Conservation (phyloP, 306 rosid species). For the Calophaca sinica region DNA sequence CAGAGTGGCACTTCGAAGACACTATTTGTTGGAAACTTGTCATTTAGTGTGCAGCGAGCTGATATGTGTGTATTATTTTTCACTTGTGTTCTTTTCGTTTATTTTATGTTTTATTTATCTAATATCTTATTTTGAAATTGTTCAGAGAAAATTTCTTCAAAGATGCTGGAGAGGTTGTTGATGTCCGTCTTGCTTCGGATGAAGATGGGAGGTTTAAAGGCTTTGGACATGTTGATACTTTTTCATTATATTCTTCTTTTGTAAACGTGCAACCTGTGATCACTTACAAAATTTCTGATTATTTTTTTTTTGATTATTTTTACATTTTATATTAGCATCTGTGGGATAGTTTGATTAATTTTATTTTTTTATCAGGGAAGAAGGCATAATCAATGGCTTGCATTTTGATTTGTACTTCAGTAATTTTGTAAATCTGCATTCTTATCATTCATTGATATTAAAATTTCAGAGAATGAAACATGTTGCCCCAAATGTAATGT, state of each 20-base stretch:
- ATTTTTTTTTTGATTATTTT: too few species aligned
- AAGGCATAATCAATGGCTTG: slow-evolving; percentile 3
- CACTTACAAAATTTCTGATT: too few species aligned
- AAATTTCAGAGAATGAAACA: slow-evolving; percentile 18
- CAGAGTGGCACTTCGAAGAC: slow-evolving; percentile 56
- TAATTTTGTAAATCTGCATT: slow-evolving; percentile 3
- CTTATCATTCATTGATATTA: background rate
- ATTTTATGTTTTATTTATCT: background rate
- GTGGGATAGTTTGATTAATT: background rate
- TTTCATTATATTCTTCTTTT: too few species aligned
- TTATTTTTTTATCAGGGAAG: background rate
- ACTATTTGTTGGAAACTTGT: slow-evolving; percentile 75
- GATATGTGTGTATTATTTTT: slow-evolving; percentile 68
- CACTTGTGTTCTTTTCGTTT: background rate
- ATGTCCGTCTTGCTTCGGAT: slow-evolving; percentile 66
- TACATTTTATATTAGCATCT: background rate
- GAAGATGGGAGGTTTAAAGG: slow-evolving; percentile 69
- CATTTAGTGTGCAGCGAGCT: slow-evolving; percentile 51
- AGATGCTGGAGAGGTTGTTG: slow-evolving; percentile 70
- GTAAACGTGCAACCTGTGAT: too few species aligned
- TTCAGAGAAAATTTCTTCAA: slow-evolving; percentile 76
- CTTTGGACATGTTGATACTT: slow-evolving; percentile 76
- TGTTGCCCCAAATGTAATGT: slow-evolving; percentile 17
- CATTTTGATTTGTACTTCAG: slow-evolving; percentile 26
- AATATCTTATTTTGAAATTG: background rate